Evolutionary conservation across 306 rosid genomes (phyloP).

Genomic region (Carpinus viminea): DNA sequence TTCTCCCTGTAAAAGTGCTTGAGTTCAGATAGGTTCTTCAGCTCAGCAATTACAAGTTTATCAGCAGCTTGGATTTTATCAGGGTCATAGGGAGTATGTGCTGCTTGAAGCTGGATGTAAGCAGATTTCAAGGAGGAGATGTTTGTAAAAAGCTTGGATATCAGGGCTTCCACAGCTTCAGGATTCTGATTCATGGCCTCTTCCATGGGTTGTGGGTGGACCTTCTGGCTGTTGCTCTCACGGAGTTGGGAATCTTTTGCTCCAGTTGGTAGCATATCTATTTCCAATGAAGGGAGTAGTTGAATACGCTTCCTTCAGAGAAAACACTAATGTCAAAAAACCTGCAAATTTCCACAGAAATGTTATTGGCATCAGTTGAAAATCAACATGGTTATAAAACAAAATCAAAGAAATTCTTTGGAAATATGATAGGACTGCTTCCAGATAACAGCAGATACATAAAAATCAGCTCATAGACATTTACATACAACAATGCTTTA

Average conservation of each 20-base stretch:
- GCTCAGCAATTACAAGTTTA: conserved; percentile 87
- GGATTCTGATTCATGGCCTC: conserved; percentile 95
- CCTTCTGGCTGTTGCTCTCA: conserved; percentile 90
- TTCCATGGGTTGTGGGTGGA: conserved; percentile 99
- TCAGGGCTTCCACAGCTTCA: conserved; percentile 81
- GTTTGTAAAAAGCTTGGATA: conserved; percentile 79
- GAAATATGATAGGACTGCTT: conserved; percentile 1
- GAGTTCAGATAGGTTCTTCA: conserved; percentile 88
- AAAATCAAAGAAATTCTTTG: background rate
- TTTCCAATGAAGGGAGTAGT: conserved; percentile 45
- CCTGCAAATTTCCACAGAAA: conserved; percentile 54
- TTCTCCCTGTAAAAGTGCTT: conserved; percentile 97
- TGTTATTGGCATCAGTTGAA: conserved; percentile 33
- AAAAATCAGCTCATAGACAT: background rate
- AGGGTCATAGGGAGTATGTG: conserved; percentile 98
- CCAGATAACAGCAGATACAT: background rate
- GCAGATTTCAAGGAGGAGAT: conserved; percentile 88
- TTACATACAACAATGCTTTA: background rate
- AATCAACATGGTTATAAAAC: conserved; percentile 21
- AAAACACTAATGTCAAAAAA: conserved; percentile 37
- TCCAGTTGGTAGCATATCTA: conserved; percentile 97
- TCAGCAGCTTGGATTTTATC: conserved; percentile 93
- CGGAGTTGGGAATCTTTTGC: conserved; percentile 85
- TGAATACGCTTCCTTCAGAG: conserved; percentile 49
- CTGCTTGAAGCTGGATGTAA: conserved; percentile 94